Evolutionary conservation across 1,284 basidiomycete genomes (phyloP), one percentile per base, ranked within the genome.

Genomic region (Irpex lacteus): DNA sequence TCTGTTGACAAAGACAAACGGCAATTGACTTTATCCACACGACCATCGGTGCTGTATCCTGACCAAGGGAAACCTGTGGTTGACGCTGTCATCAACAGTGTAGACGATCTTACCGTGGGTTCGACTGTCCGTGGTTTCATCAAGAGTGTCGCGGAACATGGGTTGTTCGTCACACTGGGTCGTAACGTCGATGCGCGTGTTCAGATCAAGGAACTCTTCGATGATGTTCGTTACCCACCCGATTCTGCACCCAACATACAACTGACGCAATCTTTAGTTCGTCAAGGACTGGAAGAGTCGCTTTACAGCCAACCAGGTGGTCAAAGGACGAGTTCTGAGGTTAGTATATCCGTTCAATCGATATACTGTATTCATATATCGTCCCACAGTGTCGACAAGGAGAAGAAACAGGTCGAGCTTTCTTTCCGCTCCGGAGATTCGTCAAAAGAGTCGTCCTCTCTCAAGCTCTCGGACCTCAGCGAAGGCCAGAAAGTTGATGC

Each of bases 261-360:
- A 18, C 62, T 63, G 34, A 63, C 36, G 5, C 2, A 47, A 53
- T 70, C 59, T 62, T 15, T 70, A 96, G 92, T 98, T 87, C 75
- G 87, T 98, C 69, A 97, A 98, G 77, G 96, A 98, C 61, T 99
- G 97, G 96, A 91, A 96, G 78, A 78, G 83, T 40, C 85, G 83
- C 4, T 98, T 98, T 76, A 79, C 85, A 64, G 80, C 85, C 53
- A 90, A 94, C 69, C 95, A 98, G 72, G 76, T 98, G 3, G 95
- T 98, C 18, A 88, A 88, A 64, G 96, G 96, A 61, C 89, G 92
- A 63, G 87, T 98, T 70, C 76, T 94, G 34, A 88, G 85, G 92
- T 94, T 68, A 21, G 80, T 72, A 57, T 32, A 21, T 59, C 61
- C 53, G 19, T 8, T 40, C 38, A 2, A 15, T 18, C 15, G 8